phyloP scores from a whole-genome alignment of 2,329 filamentous ascomycete genomes.

The Claviceps sp. region DNA sequence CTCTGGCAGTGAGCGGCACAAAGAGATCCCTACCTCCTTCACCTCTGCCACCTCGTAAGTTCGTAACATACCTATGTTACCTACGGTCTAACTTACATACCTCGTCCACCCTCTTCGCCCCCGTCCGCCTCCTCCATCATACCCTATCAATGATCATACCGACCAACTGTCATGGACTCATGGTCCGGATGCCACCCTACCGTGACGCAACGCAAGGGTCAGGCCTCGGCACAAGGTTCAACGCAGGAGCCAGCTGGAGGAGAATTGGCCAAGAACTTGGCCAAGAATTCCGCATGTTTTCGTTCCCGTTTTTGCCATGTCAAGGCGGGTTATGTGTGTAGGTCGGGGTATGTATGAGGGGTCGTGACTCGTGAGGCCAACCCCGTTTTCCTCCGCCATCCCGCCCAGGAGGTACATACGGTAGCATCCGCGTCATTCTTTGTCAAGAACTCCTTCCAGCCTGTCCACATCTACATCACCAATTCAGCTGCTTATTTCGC shows the following conservation, averaged over 20 bases:
- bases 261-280: not conserved
- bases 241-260: not conserved
- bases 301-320: constrained; percentile 1
- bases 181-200: not conserved
- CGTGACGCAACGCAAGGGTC: constrained; percentile 2
- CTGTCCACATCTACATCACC: not conserved
- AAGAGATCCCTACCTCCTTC: not conserved
- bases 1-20: not conserved
- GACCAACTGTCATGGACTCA: not conserved
- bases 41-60: not conserved
- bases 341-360: too few relatives aligned
- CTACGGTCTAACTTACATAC: not conserved
- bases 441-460: not conserved
- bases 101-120: not conserved
- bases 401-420: not conserved
- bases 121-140: not conserved
- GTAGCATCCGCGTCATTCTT: not conserved
- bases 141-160: not conserved
- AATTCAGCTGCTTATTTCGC: not conserved
- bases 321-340: not conserved
- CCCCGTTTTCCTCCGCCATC: not conserved
- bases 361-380: not conserved
- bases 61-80: not conserved
- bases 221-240: constrained; percentile 1
- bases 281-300: constrained; percentile 3